Conservation (phyloP, 441 rosid species). For the Euphorbia celastroides region DNA sequence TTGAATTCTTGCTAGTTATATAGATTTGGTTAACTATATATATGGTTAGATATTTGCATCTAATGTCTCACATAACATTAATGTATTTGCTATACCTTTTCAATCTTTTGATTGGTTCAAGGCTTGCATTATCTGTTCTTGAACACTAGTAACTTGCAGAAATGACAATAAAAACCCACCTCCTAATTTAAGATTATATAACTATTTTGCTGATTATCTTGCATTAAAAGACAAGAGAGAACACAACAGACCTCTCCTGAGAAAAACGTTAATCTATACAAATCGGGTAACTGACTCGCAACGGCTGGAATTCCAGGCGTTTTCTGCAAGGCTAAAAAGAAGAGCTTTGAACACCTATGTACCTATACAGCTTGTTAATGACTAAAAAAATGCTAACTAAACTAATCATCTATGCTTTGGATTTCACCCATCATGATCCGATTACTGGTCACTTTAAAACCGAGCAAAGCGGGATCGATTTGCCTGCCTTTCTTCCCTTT, state of each 20-base stretch:
- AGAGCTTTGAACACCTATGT: not conserved
- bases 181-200: too few relatives aligned
- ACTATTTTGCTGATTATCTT: too few relatives aligned
- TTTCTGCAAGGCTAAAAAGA: not conserved
- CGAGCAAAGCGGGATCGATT: constrained; percentile 76
- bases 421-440: constrained; percentile 87
- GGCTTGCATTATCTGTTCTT: constrained; percentile 1
- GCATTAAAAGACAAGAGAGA: too few relatives aligned
- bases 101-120: constrained; percentile 3
- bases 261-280: not conserved
- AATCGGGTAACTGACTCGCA: not conserved
- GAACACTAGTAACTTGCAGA: constrained; percentile 35
- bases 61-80: too few relatives aligned
- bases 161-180: constrained; percentile 56
- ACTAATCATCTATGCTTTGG: constrained; percentile 58
- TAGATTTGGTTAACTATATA: too few relatives aligned
- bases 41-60: not conserved
- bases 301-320: constrained; percentile 1
- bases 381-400: constrained; percentile 11
- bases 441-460: constrained; percentile 82
- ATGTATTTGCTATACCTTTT: constrained; percentile 5
- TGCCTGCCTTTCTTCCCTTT: constrained; percentile 86
- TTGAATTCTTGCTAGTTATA: too few relatives aligned
- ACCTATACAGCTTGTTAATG: constrained; percentile 27
- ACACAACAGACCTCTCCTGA: too few relatives aligned